phyloP scores from a whole-genome alignment of 2,329 filamentous ascomycete genomes.

The Cladosporium sp. region DNA sequence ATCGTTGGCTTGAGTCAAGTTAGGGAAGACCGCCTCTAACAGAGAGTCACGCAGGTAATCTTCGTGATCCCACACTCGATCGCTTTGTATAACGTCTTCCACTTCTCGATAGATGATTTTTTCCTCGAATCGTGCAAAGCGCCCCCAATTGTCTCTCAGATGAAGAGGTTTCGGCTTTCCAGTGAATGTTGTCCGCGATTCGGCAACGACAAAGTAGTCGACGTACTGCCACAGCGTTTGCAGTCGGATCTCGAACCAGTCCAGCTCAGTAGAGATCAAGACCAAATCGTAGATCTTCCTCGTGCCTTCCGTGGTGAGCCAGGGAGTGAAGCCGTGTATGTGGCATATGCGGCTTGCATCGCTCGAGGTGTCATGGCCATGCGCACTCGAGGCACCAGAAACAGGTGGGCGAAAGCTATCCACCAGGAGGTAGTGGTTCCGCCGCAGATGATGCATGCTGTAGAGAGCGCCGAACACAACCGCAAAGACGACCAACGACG shows the following conservation, averaged over 20 bases:
- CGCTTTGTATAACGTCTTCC: conserved; percentile 14
- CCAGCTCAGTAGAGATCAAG: conserved; percentile 64
- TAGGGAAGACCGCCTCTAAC: conserved; percentile 58
- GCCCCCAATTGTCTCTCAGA: conserved; percentile 19
- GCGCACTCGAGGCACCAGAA: too few species aligned
- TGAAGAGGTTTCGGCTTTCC: conserved; percentile 17
- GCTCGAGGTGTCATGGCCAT: too few species aligned
- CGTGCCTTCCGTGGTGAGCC: background rate
- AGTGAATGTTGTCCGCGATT: conserved; percentile 22
- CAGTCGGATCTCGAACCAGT: conserved; percentile 67
- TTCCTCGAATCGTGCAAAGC: conserved; percentile 14
- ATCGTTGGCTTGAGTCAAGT: conserved; percentile 41
- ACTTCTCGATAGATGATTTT: conserved; percentile 21
- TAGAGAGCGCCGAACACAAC: too few species aligned
- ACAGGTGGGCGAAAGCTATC: too few species aligned
- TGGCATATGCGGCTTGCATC: too few species aligned
- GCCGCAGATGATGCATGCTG: too few species aligned
- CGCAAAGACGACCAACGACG: too few species aligned
- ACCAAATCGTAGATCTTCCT: conserved; percentile 64
- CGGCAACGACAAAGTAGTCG: conserved; percentile 22
- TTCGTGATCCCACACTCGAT: conserved; percentile 21
- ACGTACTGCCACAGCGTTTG: conserved; percentile 46
- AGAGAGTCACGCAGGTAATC: conserved; percentile 20
- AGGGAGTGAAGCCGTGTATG: too few species aligned
- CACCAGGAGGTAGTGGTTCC: too few species aligned